A percentile compares a stretch with the other conserved stretches of the same genome.
Conservation (phyloP, 306 rosid species). For the Hylodesmum podocarpum region DNA sequence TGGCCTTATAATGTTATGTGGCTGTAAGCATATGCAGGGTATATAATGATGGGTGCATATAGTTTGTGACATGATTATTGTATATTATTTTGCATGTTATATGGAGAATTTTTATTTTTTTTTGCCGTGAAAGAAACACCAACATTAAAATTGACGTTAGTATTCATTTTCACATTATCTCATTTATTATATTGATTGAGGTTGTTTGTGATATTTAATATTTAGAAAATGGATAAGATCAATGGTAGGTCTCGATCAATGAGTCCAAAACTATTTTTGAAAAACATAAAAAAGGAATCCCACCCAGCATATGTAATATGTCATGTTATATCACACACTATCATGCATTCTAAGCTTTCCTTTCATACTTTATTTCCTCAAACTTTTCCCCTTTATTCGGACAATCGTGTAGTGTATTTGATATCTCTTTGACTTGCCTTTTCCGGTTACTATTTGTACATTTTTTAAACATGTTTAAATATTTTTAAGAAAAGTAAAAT, state of each 20-base stretch:
- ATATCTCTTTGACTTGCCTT: background rate
- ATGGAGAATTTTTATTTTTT: too few species aligned
- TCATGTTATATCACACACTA: constrained; percentile 2
- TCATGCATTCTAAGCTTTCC: constrained; percentile 6
- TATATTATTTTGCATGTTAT: too few species aligned
- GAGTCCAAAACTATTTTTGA: background rate
- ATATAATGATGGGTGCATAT: too few species aligned
- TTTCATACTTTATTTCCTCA: background rate
- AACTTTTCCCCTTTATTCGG: background rate
- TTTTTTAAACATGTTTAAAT: background rate
- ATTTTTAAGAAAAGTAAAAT: background rate
- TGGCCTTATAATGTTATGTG: too few species aligned
- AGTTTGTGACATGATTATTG: too few species aligned
- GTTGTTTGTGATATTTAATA: constrained; percentile 3
- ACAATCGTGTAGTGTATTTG: too few species aligned
- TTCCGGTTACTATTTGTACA: background rate
- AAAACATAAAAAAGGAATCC: constrained; percentile 16
- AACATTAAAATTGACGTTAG: too few species aligned
- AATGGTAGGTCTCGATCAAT: constrained; percentile 7
- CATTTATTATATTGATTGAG: background rate
- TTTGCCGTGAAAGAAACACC: too few species aligned
- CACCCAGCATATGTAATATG: background rate
- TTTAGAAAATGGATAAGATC: constrained; percentile 19
- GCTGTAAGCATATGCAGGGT: too few species aligned
- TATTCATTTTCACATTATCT: background rate